phyloP scores from a whole-genome alignment of 345 rosid species.

The Bretschneidera sinensis region DNA sequence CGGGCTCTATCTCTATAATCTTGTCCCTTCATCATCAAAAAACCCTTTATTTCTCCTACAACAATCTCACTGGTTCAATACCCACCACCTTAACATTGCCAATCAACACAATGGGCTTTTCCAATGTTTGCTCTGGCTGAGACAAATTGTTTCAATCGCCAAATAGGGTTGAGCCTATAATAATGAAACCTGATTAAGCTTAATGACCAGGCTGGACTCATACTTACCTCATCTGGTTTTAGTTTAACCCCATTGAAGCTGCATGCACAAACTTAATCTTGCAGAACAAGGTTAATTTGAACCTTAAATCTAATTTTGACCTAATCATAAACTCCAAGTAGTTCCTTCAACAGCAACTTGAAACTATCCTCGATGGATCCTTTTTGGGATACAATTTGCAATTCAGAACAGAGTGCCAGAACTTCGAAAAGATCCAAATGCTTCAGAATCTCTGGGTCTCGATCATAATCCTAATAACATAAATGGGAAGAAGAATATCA shows the following conservation, averaged over 20 bases:
- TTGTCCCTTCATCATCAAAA: constrained; percentile 37
- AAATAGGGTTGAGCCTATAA: too few relatives aligned
- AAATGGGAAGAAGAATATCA: background rate
- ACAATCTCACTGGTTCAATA: constrained; percentile 42
- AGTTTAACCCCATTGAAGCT: too few relatives aligned
- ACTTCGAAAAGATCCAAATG: constrained; percentile 42
- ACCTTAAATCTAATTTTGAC: constrained; percentile 10
- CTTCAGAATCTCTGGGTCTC: constrained; percentile 62
- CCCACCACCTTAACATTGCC: constrained; percentile 28
- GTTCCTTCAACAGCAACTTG: constrained; percentile 34
- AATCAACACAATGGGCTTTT: too few relatives aligned
- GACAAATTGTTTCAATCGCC: too few relatives aligned
- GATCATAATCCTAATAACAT: constrained; percentile 58
- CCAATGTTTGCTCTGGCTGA: too few relatives aligned
- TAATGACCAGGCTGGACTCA: too few relatives aligned
- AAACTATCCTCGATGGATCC: constrained; percentile 36
- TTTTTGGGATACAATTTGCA: constrained; percentile 41
- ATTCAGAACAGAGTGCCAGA: constrained; percentile 55
- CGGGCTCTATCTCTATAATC: constrained; percentile 44
- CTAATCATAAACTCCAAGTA: constrained; percentile 21
- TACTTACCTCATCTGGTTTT: too few relatives aligned
- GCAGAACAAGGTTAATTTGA: too few relatives aligned
- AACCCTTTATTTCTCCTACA: constrained; percentile 50
- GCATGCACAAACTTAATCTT: too few relatives aligned
- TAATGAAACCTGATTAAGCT: too few relatives aligned